Percentiles rank a stretch among this genome's conserved stretches.
phyloP scores from a whole-genome alignment of 805 yeast species.

The Pichia heedii region DNA sequence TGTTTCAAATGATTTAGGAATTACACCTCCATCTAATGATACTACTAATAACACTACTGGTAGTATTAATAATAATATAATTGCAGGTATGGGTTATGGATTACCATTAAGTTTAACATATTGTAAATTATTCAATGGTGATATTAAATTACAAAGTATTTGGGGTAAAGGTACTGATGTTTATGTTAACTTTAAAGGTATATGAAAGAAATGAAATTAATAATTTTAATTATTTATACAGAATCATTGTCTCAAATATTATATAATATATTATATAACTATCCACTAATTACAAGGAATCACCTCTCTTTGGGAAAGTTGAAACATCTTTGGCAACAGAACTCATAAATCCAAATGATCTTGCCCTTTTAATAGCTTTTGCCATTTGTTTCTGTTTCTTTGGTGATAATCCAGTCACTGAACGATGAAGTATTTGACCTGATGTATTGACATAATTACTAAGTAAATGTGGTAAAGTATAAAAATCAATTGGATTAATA shows the following conservation, averaged over 20 bases:
- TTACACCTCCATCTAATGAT: too few relatives aligned
- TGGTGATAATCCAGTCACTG: slow-evolving; percentile 56
- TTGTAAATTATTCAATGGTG: slow-evolving; percentile 65
- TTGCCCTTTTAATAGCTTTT: slow-evolving; percentile 71
- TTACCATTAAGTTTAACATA: slow-evolving; percentile 75
- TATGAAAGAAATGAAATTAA: slow-evolving; percentile 3
- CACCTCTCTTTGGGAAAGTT: slow-evolving; percentile 27
- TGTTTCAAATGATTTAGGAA: slow-evolving; percentile 39
- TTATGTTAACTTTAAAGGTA: slow-evolving; percentile 41
- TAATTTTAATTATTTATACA: neutral
- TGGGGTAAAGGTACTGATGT: slow-evolving; percentile 78
- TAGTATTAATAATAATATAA: slow-evolving; percentile 28
- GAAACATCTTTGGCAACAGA: slow-evolving; percentile 58
- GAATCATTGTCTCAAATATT: too few relatives aligned
- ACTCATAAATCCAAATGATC: slow-evolving; percentile 72
- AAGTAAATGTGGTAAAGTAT: slow-evolving; percentile 62
- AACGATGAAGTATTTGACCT: slow-evolving; percentile 71
- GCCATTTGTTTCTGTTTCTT: slow-evolving; percentile 63
- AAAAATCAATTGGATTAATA: slow-evolving; percentile 60
- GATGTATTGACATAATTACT: slow-evolving; percentile 57
- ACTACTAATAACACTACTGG: neutral
- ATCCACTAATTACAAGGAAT: slow-evolving; percentile 13
- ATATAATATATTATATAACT: too few relatives aligned
- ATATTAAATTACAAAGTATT: slow-evolving; percentile 56
- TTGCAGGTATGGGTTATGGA: slow-evolving; percentile 97